Conservation (phyloP, 768 basidiomycete species). For the Termitomyces sp. region DNA sequence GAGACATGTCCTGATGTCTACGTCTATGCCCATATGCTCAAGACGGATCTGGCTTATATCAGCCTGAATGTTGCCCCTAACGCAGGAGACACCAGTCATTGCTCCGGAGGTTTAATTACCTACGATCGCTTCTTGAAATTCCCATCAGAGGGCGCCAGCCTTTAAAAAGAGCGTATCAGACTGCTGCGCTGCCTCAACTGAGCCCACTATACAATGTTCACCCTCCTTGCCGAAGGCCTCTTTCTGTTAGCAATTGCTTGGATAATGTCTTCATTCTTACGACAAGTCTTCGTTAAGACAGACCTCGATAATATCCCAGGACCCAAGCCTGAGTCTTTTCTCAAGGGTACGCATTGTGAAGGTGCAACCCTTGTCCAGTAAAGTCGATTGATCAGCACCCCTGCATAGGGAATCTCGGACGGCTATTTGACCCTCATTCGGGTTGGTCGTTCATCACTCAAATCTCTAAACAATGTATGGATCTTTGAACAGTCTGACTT, state of each 20-base stretch:
- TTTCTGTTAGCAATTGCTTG: constrained; percentile 9
- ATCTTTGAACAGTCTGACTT: not conserved
- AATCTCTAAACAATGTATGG: constrained; percentile 10
- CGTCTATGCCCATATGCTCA: not conserved
- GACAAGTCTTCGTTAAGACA: constrained; percentile 14
- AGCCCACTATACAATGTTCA: constrained; percentile 3
- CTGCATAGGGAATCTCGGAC: constrained; percentile 14
- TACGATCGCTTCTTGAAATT: not conserved
- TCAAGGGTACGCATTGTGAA: constrained; percentile 20
- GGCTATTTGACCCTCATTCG: constrained; percentile 10
- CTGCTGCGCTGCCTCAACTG: not conserved
- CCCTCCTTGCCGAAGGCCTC: constrained; percentile 1
- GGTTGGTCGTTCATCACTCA: constrained; percentile 15
- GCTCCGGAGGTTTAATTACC: not conserved
- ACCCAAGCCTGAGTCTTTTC: constrained; percentile 24
- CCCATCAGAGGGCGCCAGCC: not conserved
- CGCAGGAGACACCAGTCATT: not conserved
- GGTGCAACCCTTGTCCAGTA: not conserved
- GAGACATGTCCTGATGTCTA: not conserved
- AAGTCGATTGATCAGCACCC: not conserved
- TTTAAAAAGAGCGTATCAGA: not conserved
- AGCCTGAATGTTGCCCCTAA: not conserved
- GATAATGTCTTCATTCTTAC: constrained; percentile 10
- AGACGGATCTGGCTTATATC: not conserved
- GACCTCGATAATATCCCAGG: constrained; percentile 34